Conservation (phyloP, 345 rosid species). For the Dovyalis caffra region DNA sequence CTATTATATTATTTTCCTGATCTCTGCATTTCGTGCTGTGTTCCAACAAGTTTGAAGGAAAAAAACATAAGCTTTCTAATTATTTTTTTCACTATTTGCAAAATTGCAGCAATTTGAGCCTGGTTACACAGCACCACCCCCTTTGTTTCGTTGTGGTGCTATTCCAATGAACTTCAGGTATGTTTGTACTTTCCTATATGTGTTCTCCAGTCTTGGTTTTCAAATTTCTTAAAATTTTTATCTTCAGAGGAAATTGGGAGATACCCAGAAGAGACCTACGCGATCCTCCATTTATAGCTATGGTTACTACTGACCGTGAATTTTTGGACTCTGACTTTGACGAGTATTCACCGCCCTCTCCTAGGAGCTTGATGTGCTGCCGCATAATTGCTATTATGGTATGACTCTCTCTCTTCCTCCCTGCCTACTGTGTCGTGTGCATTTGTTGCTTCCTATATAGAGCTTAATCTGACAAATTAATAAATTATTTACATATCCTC, state of each 20-base stretch:
- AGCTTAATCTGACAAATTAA: not conserved
- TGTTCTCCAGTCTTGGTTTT: not conserved
- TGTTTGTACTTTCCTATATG: not conserved
- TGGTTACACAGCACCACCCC: slow-evolving; percentile 60
- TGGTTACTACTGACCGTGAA: slow-evolving; percentile 41
- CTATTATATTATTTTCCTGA: slow-evolving; percentile 6
- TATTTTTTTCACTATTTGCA: not conserved
- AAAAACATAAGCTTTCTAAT: not conserved
- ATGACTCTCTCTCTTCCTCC: slow-evolving; percentile 25
- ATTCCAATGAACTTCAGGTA: slow-evolving; percentile 66
- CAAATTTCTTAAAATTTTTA: not conserved
- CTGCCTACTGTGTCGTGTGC: not conserved
- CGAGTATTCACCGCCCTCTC: slow-evolving; percentile 41
- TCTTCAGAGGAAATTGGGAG: slow-evolving; percentile 64
- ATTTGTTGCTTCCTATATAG: not conserved
- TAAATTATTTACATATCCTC: not conserved
- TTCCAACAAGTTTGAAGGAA: slow-evolving; percentile 2
- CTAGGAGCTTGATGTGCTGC: slow-evolving; percentile 66
- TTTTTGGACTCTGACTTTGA: slow-evolving; percentile 45
- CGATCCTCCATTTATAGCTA: slow-evolving; percentile 43
- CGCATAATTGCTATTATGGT: slow-evolving; percentile 67
- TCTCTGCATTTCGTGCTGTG: not conserved
- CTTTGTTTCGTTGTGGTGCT: slow-evolving; percentile 51
- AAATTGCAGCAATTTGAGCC: slow-evolving; percentile 61
- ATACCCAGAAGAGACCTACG: slow-evolving; percentile 49